Evolutionary conservation across 108 stramenopile species (phyloP).

Genomic region (Cyclotella baltica): DNA sequence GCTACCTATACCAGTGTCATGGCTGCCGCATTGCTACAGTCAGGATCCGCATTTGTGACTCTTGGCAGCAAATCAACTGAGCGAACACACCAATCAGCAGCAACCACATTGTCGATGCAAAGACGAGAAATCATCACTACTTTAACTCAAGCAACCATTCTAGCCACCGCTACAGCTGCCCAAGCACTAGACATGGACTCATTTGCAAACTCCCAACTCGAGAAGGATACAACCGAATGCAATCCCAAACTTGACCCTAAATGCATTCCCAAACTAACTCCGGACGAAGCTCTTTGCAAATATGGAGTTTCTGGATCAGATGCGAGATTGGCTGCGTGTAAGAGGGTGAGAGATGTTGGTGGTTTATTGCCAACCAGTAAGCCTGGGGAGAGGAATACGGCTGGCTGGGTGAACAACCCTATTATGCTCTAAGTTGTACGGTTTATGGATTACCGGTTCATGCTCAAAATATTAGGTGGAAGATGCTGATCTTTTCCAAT

Average conservation of each 20-base stretch:
- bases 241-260: slow-evolving; percentile 76
- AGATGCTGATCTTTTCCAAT: too few relatives aligned
- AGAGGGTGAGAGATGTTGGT: slow-evolving; percentile 60
- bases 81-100: background rate
- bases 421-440: background rate
- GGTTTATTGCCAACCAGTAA: slow-evolving; percentile 46
- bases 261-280: slow-evolving; percentile 63
- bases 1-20: too few relatives aligned
- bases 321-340: slow-evolving; percentile 64
- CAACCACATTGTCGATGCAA: slow-evolving; percentile 20
- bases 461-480: too few relatives aligned
- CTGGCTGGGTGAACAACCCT: slow-evolving; percentile 11
- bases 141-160: slow-evolving; percentile 6
- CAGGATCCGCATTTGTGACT: too few relatives aligned
- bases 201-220: slow-evolving; percentile 52
- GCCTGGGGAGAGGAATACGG: slow-evolving; percentile 43
- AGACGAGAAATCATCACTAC: slow-evolving; percentile 19
- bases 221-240: slow-evolving; percentile 62
- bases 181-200: slow-evolving; percentile 73
- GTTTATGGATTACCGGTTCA: too few relatives aligned
- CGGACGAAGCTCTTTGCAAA: slow-evolving; percentile 76
- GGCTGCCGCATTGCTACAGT: too few relatives aligned
- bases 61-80: too few relatives aligned
- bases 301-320: slow-evolving; percentile 66
- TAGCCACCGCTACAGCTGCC: slow-evolving; percentile 10